Evolutionary conservation across 2,329 filamentous ascomycete species (phyloP).

Genomic region (Fusarium sarcochroum): DNA sequence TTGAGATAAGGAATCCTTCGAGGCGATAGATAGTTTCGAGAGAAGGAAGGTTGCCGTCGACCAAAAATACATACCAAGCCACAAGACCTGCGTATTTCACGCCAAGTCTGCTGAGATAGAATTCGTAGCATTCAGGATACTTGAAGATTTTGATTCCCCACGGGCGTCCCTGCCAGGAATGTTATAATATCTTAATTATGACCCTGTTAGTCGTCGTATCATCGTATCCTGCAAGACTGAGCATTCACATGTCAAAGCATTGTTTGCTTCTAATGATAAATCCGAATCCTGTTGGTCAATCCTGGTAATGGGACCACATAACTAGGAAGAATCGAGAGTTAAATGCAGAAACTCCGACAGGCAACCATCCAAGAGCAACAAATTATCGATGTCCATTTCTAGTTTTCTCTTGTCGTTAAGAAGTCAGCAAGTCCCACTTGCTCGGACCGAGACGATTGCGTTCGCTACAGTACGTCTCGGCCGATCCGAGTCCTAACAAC

Average conservation of each 20-base stretch:
- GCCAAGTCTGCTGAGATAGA: constrained; percentile 3
- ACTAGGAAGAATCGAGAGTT: constrained; percentile 39
- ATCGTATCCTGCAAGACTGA: constrained; percentile 1
- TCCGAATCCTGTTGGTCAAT: constrained; percentile 12
- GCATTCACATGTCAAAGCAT: constrained; percentile 43
- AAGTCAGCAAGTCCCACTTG: constrained; percentile 21
- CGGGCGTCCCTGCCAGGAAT: constrained; percentile 3
- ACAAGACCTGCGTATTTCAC: constrained; percentile 1
- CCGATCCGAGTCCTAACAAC: constrained; percentile 26
- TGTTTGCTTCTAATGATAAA: constrained; percentile 21
- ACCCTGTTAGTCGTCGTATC: constrained; percentile 10
- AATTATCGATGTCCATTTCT: constrained; percentile 19
- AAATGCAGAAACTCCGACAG: constrained; percentile 38
- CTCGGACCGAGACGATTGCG: constrained; percentile 30
- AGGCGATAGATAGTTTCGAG: constrained; percentile 5
- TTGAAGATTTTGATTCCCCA: neutral
- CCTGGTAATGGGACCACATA: constrained; percentile 20
- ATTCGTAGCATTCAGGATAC: neutral
- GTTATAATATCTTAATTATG: constrained; percentile 14
- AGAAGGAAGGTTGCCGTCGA: neutral
- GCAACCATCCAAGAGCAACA: constrained; percentile 29
- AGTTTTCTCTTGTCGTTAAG: constrained; percentile 28
- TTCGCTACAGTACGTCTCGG: constrained; percentile 15
- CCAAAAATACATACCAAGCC: neutral
- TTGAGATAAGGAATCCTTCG: constrained; percentile 19